phyloP scores from a whole-genome alignment of 768 basidiomycete species.

The Amylocystis lapponica region DNA sequence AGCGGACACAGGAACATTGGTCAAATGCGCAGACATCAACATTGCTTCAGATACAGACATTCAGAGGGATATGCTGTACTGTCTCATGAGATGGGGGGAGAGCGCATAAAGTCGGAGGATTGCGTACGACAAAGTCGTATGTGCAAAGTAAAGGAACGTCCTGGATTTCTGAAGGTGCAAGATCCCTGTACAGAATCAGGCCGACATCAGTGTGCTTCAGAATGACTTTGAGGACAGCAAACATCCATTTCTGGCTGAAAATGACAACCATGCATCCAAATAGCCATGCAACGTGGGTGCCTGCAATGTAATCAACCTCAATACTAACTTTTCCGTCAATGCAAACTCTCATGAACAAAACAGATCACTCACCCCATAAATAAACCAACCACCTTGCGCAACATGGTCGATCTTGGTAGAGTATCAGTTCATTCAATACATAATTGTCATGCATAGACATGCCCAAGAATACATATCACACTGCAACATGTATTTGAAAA shows the following conservation, averaged over 20 bases:
- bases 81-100: conserved; percentile 16
- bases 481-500: too few species aligned
- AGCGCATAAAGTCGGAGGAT: conserved; percentile 6
- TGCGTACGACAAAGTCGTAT: conserved; percentile 8
- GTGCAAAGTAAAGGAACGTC: conserved; percentile 16
- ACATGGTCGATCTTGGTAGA: conserved; percentile 16
- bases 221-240: conserved; percentile 20
- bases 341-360: not conserved
- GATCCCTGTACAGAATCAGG: conserved; percentile 19
- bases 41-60: not conserved
- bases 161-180: conserved; percentile 8
- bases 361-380: conserved; percentile 16
- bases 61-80: conserved; percentile 19
- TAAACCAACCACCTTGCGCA: conserved; percentile 19
- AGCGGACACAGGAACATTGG: conserved; percentile 27
- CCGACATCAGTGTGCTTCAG: conserved; percentile 18
- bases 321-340: conserved; percentile 11
- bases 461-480: too few species aligned
- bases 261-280: conserved; percentile 20
- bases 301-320: conserved; percentile 25
- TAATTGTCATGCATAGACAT: too few species aligned
- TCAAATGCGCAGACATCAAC: not conserved
- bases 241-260: conserved; percentile 26
- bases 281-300: conserved; percentile 26
- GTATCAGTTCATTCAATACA: too few species aligned